These are phyloP conservation scores for Niveomyces coronatus DNA, from an alignment of 2,329 filamentous ascomycete genomes.

Conservation along the genomic window DNA sequence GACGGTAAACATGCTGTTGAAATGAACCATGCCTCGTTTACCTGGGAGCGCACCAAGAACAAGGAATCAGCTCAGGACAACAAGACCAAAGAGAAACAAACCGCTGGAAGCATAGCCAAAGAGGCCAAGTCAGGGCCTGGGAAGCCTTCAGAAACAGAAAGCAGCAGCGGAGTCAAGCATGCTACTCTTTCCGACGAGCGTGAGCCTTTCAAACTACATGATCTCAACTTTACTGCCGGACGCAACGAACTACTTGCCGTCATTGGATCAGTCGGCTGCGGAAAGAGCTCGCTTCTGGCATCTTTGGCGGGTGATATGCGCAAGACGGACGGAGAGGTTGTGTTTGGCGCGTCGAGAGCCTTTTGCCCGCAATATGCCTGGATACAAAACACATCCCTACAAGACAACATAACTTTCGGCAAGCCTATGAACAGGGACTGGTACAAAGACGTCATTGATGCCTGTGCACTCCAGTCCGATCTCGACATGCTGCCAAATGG, in stretches of 20 bases:
- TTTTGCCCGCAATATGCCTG: slow-evolving; percentile 96
- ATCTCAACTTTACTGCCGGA: slow-evolving; percentile 56
- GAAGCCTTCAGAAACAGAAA: slow-evolving; percentile 15
- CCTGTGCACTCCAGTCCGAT: slow-evolving; percentile 75
- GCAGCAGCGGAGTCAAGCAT: slow-evolving; percentile 21
- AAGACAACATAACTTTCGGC: slow-evolving; percentile 85
- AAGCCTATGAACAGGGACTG: slow-evolving; percentile 64
- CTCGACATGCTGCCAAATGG: slow-evolving; percentile 87
- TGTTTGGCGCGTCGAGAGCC: slow-evolving; percentile 68
- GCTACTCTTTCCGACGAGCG: slow-evolving; percentile 44
- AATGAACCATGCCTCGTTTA: slow-evolving; percentile 65
- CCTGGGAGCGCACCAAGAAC: slow-evolving; percentile 60
- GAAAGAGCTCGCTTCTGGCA: slow-evolving; percentile 81
- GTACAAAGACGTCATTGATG: slow-evolving; percentile 76
- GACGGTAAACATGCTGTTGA: slow-evolving; percentile 61
- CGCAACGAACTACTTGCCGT: slow-evolving; percentile 71
- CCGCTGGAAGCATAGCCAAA: slow-evolving; percentile 30
- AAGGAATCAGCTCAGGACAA: slow-evolving; percentile 13
- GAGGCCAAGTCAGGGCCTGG: slow-evolving; percentile 34
- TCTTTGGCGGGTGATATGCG: slow-evolving; percentile 93
- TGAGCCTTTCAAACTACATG: slow-evolving; percentile 63
- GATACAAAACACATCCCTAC: slow-evolving; percentile 87
- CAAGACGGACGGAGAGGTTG: slow-evolving; percentile 62
- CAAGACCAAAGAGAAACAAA: slow-evolving; percentile 38
- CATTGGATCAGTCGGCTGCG: slow-evolving; percentile 83